Percentiles rank a stretch among this genome's conserved stretches.
These are phyloP conservation scores for Bodo saltans DNA, from an alignment of 78 protist genomes.

Conservation along the genomic window DNA sequence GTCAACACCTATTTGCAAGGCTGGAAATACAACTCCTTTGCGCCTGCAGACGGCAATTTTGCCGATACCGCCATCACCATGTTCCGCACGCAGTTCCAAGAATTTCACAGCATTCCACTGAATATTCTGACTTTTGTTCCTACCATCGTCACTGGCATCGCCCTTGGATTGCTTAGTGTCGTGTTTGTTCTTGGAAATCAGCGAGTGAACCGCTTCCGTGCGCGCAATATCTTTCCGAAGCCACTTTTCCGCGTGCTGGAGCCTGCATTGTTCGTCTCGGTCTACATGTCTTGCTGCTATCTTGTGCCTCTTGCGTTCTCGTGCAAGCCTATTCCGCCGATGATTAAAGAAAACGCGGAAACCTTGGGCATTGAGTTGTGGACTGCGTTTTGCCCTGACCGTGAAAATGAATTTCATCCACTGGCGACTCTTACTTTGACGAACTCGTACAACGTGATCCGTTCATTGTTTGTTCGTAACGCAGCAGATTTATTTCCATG, in stretches of 20 bases:
- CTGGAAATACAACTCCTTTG: neutral
- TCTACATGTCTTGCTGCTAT: too few species aligned
- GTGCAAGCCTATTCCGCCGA: too few species aligned
- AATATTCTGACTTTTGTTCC: slow-evolving; percentile 37
- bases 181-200: slow-evolving; percentile 23
- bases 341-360: neutral
- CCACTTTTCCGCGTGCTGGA: too few species aligned
- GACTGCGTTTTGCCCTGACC: neutral
- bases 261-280: too few species aligned
- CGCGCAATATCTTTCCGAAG: too few species aligned
- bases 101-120: neutral
- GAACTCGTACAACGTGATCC: neutral
- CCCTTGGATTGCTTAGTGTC: slow-evolving; percentile 35
- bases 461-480: neutral
- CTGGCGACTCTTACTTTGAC: neutral
- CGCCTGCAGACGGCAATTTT: neutral
- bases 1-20: slow-evolving; percentile 33
- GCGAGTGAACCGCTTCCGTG: too few species aligned
- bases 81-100: slow-evolving; percentile 30
- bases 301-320: too few species aligned
- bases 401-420: neutral
- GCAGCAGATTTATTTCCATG: neutral
- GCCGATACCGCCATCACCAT: neutral
- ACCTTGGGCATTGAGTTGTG: neutral
- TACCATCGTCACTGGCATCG: slow-evolving; percentile 44